Conservation (phyloP, 1,284 basidiomycete species). For the Trametes sp. region DNA sequence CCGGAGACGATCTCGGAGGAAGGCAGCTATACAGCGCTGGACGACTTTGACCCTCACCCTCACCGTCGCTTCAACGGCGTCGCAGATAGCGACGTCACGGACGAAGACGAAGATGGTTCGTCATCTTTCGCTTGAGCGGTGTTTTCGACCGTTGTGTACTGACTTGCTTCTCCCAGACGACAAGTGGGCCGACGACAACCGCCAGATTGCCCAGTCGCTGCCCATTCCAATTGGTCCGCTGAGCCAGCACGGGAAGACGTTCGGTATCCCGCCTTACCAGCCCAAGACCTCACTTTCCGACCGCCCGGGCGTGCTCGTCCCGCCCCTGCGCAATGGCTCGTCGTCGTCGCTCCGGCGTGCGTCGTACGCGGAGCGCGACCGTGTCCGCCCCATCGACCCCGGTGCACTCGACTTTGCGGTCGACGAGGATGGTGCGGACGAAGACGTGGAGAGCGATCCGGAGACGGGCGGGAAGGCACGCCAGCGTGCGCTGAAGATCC, state of each 20-base stretch:
- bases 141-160: too few species aligned
- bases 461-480: slow-evolving; percentile 55
- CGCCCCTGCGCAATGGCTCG: slow-evolving; percentile 43
- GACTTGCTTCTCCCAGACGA: slow-evolving; percentile 18
- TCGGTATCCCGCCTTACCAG: slow-evolving; percentile 60
- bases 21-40: slow-evolving; percentile 36
- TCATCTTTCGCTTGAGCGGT: background rate
- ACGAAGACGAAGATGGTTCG: slow-evolving; percentile 37
- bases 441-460: slow-evolving; percentile 41
- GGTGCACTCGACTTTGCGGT: slow-evolving; percentile 69
- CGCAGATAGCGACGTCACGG: slow-evolving; percentile 43
- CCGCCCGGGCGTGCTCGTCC: slow-evolving; percentile 41
- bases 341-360: slow-evolving; percentile 60
- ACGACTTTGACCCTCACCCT: slow-evolving; percentile 25
- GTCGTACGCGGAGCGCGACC: slow-evolving; percentile 73
- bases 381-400: slow-evolving; percentile 66
- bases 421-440: slow-evolving; percentile 53
- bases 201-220: slow-evolving; percentile 57
- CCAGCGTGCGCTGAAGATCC: slow-evolving; percentile 67
- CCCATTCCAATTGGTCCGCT: slow-evolving; percentile 64
- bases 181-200: slow-evolving; percentile 24
- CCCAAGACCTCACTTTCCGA: slow-evolving; percentile 55
- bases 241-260: slow-evolving; percentile 42
- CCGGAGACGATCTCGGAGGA: slow-evolving; percentile 57
- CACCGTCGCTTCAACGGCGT: slow-evolving; percentile 31